These are phyloP conservation scores for Hypericum perforatum DNA, from an alignment of 345 rosid genomes.

Conservation along the genomic window DNA sequence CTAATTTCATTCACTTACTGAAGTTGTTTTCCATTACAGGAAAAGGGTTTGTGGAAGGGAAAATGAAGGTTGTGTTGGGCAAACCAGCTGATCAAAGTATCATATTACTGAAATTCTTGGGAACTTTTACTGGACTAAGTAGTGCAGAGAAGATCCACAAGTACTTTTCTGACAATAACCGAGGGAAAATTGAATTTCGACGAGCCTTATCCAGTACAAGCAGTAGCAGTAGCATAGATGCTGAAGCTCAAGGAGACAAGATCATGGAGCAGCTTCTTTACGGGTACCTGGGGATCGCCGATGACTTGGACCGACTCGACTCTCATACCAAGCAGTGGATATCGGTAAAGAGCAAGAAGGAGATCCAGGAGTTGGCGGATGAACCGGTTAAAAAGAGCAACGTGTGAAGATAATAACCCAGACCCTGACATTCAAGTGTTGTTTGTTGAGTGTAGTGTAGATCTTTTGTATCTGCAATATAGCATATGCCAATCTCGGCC, in stretches of 20 bases:
- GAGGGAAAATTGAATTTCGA: constrained; percentile 34
- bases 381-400: constrained; percentile 34
- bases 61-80: constrained; percentile 41
- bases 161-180: constrained; percentile 32
- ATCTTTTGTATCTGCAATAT: no score
- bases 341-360: constrained; percentile 41
- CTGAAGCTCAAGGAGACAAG: constrained; percentile 20
- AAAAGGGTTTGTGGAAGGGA: constrained; percentile 40
- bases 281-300: constrained; percentile 46
- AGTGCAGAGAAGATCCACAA: constrained; percentile 37
- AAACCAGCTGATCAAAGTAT: constrained; percentile 49
- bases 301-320: constrained; percentile 47
- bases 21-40: constrained; percentile 18
- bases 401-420: no score
- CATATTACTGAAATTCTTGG: constrained; percentile 38
- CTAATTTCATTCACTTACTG: neutral
- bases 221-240: constrained; percentile 10
- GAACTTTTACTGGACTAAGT: constrained; percentile 39
- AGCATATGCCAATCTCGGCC: no score
- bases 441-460: no score
- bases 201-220: constrained; percentile 12
- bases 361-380: constrained; percentile 45
- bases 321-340: constrained; percentile 33
- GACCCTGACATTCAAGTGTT: no score
- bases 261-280: constrained; percentile 30